Evolutionary conservation across 768 basidiomycete genomes (phyloP).

Genomic region (Rhizopogon vinicolor): DNA sequence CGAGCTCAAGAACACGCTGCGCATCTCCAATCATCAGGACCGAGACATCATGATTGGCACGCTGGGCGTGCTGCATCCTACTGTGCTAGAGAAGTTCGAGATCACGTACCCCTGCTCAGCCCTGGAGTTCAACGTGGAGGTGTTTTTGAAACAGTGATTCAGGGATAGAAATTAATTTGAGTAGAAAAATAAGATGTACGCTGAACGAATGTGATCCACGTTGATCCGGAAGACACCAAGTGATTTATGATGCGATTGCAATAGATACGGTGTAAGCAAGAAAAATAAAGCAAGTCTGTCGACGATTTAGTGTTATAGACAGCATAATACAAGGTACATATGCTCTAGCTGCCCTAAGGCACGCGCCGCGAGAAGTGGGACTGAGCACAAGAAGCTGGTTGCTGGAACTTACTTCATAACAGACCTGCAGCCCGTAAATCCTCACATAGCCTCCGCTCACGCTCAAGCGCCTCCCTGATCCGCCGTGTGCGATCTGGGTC

Average conservation of each 20-base stretch:
- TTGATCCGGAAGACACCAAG: neutral
- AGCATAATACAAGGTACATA: neutral
- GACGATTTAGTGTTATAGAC: neutral
- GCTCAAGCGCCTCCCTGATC: conserved; percentile 41
- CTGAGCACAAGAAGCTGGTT: too few species aligned
- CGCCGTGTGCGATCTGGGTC: conserved; percentile 40
- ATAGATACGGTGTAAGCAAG: neutral
- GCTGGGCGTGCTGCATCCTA: conserved; percentile 93
- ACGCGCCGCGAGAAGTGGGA: too few species aligned
- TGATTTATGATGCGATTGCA: neutral
- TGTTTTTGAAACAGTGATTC: conserved; percentile 69
- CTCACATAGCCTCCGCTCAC: conserved; percentile 53
- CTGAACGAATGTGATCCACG: conserved; percentile 1
- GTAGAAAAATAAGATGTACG: conserved; percentile 1
- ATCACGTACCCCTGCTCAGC: conserved; percentile 92
- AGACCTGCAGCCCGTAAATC: conserved; percentile 65
- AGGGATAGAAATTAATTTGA: neutral
- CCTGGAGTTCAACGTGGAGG: conserved; percentile 91
- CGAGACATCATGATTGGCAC: conserved; percentile 76
- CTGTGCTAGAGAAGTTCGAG: conserved; percentile 89
- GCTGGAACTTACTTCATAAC: conserved; percentile 28
- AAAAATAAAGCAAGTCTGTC: neutral
- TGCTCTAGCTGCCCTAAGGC: neutral
- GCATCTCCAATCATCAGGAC: conserved; percentile 16
- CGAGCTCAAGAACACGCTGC: conserved; percentile 41